Evolutionary conservation across 1,139 yeast species (phyloP).

Genomic region (Yamadazyma aaseri): DNA sequence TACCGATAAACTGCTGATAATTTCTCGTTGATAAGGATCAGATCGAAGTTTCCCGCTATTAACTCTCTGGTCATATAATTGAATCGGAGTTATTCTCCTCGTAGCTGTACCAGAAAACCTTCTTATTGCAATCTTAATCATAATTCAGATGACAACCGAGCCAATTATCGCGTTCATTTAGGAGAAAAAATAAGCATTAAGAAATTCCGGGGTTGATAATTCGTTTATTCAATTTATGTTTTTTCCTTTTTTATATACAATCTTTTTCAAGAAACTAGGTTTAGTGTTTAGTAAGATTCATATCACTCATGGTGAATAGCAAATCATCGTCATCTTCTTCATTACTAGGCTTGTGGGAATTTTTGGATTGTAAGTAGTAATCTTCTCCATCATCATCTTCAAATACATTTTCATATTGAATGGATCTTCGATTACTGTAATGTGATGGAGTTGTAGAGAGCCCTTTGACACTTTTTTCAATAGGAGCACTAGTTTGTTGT

Average conservation of each 20-base stretch:
- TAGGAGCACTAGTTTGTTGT: neutral
- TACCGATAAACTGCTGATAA: constrained; percentile 52
- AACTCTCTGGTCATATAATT: constrained; percentile 61
- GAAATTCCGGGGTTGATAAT: too few species aligned
- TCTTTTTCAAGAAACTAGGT: too few species aligned
- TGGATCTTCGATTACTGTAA: constrained; percentile 25
- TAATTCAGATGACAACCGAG: too few species aligned
- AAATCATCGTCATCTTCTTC: constrained; percentile 71
- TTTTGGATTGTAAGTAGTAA: constrained; percentile 16
- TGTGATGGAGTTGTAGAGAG: constrained; percentile 40
- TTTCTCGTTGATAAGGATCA: constrained; percentile 68
- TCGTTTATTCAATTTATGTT: too few species aligned
- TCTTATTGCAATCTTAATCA: constrained; percentile 2
- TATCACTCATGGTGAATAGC: constrained; percentile 87
- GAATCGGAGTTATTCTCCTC: constrained; percentile 42
- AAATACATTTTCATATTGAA: constrained; percentile 49
- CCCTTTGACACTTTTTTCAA: constrained; percentile 22
- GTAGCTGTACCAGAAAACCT: constrained; percentile 3
- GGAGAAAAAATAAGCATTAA: too few species aligned
- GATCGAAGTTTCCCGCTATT: constrained; percentile 51
- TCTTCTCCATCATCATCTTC: constrained; percentile 47
- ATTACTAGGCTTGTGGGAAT: constrained; percentile 6
- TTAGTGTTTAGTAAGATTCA: constrained; percentile 49
- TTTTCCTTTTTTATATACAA: constrained; percentile 1
- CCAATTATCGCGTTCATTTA: too few species aligned